A percentile compares a stretch with the other conserved stretches of the same genome.
These are phyloP conservation scores for Purpureocillium takamizusanense DNA, from an alignment of 2,329 filamentous ascomycete species.

Conservation along the genomic window DNA sequence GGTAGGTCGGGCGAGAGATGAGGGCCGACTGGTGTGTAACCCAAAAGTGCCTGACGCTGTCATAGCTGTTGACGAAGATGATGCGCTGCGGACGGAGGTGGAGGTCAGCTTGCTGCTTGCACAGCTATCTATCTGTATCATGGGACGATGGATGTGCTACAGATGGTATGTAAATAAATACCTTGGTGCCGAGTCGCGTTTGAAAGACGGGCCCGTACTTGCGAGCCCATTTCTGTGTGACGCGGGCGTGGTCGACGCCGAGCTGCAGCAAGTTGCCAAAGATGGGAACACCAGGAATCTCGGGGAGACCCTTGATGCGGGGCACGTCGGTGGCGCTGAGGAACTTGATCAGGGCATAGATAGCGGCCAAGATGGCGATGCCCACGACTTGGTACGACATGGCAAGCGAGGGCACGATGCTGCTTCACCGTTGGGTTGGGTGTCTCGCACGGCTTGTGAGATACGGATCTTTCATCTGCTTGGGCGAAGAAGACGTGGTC, in stretches of 20 bases:
- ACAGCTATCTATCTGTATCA: too few species aligned
- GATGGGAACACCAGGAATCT: constrained; percentile 51
- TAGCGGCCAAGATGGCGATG: constrained; percentile 6
- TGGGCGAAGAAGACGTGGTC: too few species aligned
- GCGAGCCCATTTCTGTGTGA: constrained; percentile 46
- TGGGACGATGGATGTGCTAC: background rate
- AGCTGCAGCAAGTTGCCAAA: constrained; percentile 57
- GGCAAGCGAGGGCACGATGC: too few species aligned
- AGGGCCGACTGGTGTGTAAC: constrained; percentile 70
- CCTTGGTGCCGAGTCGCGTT: constrained; percentile 58
- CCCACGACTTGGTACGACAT: constrained; percentile 9
- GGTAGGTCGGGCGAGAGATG: constrained; percentile 68
- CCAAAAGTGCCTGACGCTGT: constrained; percentile 65
- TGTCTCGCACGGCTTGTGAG: too few species aligned
- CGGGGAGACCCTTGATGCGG: constrained; percentile 52
- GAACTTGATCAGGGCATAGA: constrained; percentile 17
- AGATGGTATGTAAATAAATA: constrained; percentile 22
- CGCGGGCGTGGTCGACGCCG: constrained; percentile 45
- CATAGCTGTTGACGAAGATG: constrained; percentile 71
- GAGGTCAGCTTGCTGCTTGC: too few species aligned
- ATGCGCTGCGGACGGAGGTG: too few species aligned
- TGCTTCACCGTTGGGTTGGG: too few species aligned
- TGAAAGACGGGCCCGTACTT: constrained; percentile 58
- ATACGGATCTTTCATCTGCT: too few species aligned
- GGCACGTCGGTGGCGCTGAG: constrained; percentile 44